phyloP scores from a whole-genome alignment of 169 alveolate genomes.

The Cyclospora cayetanensis region DNA sequence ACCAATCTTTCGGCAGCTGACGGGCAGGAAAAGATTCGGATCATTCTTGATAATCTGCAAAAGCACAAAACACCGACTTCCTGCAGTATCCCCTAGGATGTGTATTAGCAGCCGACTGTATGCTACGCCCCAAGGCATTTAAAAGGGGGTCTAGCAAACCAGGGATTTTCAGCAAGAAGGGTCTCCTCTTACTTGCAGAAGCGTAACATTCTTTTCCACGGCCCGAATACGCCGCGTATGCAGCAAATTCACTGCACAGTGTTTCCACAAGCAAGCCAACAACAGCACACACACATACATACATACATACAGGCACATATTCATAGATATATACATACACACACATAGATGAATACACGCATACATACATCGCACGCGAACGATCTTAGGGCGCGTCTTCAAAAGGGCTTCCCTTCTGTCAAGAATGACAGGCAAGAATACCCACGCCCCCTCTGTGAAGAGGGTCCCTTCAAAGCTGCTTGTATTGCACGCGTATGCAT shows the following conservation, averaged over 20 bases:
- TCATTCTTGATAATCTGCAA: conserved; percentile 59
- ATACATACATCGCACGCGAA: neutral
- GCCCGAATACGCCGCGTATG: conserved; percentile 68
- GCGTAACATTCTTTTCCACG: conserved; percentile 58
- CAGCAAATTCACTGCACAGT: conserved; percentile 45
- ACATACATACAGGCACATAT: neutral
- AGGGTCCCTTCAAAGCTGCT: no score
- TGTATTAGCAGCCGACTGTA: no score
- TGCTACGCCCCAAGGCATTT: no score
- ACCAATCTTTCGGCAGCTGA: conserved; percentile 51
- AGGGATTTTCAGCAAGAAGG: no score
- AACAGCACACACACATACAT: neutral
- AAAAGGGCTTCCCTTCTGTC: no score
- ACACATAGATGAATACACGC: neutral
- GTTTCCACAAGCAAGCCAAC: neutral
- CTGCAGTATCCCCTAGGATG: no score
- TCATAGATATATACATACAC: neutral
- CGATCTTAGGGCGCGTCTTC: no score
- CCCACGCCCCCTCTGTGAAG: no score
- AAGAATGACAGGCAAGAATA: no score
- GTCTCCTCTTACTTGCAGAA: conserved; percentile 40
- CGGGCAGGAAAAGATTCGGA: conserved; percentile 18
- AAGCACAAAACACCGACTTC: neutral
- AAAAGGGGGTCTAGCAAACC: no score
- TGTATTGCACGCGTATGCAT: no score